Evolutionary conservation across 176 grass and related monocot genomes (phyloP), one percentile per base, ranked within the genome.

Genomic region (Bromus sterilis): DNA sequence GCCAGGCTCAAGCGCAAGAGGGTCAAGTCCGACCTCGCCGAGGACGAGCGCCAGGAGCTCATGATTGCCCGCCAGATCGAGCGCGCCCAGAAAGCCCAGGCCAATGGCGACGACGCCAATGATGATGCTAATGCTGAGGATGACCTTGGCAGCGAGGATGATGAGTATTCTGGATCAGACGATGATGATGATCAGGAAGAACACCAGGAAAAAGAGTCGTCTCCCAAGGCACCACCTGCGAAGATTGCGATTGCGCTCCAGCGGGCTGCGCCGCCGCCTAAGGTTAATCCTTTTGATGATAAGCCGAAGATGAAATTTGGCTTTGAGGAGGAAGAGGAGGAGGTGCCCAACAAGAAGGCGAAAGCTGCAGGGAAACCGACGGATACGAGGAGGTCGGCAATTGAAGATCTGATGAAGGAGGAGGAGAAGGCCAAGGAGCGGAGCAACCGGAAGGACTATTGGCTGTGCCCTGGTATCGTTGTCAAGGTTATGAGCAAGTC

Each of bases 401-500:
- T 98, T n/a, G 92, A 94, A 5, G 87, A 93, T 66, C 83, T 98
- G 78, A 98, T 94, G 90, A 94, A 79, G 83, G 92, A 98, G 66
- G 92, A 98, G 66, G 95, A 98, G 82, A 94, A 89, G 65, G 91
- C 85, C 18, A 98, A 98, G 81, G 95, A 98, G 84, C 69, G 83
- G 60, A 93, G 80, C 83, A 95, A 98, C 49, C 79, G 95, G 57
- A 98, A 98, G 86, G 95, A 98, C 74, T 93, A 98, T 36, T 98
- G 92, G 95, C 75, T 98, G 14, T 93, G 88, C 56, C 90, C 89
- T 13, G 90, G 86, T 28, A 95, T 98, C 35, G 80, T 93, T 7
- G 92, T 98, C 59, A 95, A 98, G 88, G 90, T 97, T 60, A 93
- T 98, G 92, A 98, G 95, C 81, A 98, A 91, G 67, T 79, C 86